Percentiles rank a stretch among this genome's conserved stretches.
Evolutionary conservation across 2,329 filamentous ascomycete species (phyloP).

Genomic region (Westerdykella sp.): DNA sequence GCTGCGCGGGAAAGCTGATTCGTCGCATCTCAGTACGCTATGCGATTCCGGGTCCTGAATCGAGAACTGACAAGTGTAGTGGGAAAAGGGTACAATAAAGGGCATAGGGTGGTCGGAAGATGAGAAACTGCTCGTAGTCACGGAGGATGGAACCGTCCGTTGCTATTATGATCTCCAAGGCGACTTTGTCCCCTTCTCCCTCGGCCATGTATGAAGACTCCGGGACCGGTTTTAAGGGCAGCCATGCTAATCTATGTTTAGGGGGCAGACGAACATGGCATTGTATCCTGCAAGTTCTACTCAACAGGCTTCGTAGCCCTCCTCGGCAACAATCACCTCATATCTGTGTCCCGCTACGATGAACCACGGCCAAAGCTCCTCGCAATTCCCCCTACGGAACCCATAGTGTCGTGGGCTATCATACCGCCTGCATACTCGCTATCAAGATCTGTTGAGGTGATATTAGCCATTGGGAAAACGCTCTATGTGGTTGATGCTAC

Average conservation of each 20-base stretch:
- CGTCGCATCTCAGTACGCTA: conserved; percentile 60
- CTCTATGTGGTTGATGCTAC: conserved; percentile 81
- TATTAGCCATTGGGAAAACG: conserved; percentile 77
- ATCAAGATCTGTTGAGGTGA: conserved; percentile 85
- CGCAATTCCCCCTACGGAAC: conserved; percentile 67
- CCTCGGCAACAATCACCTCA: conserved; percentile 76
- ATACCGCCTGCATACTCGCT: conserved; percentile 83
- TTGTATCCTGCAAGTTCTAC: conserved; percentile 88
- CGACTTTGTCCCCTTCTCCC: conserved; percentile 89
- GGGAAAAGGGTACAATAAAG: conserved; percentile 84
- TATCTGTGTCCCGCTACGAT: conserved; percentile 81
- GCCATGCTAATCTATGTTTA: conserved; percentile 14
- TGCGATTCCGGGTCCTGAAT: conserved; percentile 1
- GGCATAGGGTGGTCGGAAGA: conserved; percentile 95
- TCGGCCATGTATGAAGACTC: conserved; percentile 59
- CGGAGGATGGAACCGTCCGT: conserved; percentile 81
- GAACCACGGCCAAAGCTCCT: conserved; percentile 84
- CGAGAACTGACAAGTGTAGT: conserved; percentile 43
- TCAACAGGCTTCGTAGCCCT: conserved; percentile 87
- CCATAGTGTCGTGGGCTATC: conserved; percentile 81
- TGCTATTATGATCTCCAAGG: conserved; percentile 89
- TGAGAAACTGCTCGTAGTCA: conserved; percentile 82
- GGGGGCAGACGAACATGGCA: conserved; percentile 80
- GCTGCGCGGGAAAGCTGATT: conserved; percentile 82
- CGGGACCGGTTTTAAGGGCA: neutral